Conservation (phyloP, 257 asterid species). For the Echites panduratus region DNA sequence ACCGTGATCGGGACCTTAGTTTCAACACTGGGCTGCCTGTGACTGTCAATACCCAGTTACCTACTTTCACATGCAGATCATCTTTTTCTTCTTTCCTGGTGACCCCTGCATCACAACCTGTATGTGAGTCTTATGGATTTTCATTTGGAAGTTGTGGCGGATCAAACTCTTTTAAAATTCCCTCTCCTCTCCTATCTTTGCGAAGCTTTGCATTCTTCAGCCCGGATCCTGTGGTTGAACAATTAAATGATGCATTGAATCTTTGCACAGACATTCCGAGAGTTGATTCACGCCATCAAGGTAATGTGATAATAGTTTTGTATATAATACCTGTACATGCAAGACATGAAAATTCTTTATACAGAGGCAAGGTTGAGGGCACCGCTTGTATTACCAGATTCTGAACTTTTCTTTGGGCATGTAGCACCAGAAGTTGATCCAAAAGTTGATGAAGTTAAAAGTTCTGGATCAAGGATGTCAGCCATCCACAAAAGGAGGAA, state of each 20-base stretch:
- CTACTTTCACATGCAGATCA: slow-evolving; percentile 37
- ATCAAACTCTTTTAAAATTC: slow-evolving; percentile 31
- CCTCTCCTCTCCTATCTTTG: slow-evolving; percentile 40
- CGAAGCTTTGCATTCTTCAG: slow-evolving; percentile 67
- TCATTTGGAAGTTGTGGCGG: slow-evolving; percentile 44
- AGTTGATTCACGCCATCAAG: slow-evolving; percentile 33
- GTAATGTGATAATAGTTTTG: slow-evolving; percentile 26
- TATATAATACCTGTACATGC: not conserved
- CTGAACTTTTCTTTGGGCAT: slow-evolving; percentile 16
- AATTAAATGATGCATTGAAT: slow-evolving; percentile 30
- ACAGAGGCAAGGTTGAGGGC: slow-evolving; percentile 25
- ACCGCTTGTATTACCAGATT: slow-evolving; percentile 20
- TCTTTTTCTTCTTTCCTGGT: slow-evolving; percentile 50
- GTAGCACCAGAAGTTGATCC: slow-evolving; percentile 21
- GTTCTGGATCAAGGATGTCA: slow-evolving; percentile 23
- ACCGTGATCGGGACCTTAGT: slow-evolving; percentile 55
- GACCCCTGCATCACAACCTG: slow-evolving; percentile 21
- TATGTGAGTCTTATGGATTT: slow-evolving; percentile 38
- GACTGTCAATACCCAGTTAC: slow-evolving; percentile 28
- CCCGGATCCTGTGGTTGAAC: slow-evolving; percentile 27
- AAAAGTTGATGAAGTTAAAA: slow-evolving; percentile 27
- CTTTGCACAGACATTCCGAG: slow-evolving; percentile 24
- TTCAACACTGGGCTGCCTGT: slow-evolving; percentile 42
- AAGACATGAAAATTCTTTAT: not conserved
- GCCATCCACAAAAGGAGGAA: slow-evolving; percentile 60